A percentile compares a stretch with the other conserved stretches of the same genome.
These are phyloP conservation scores for Lentinula guzmanii DNA, from an alignment of 768 basidiomycete genomes.

Conservation along the genomic window DNA sequence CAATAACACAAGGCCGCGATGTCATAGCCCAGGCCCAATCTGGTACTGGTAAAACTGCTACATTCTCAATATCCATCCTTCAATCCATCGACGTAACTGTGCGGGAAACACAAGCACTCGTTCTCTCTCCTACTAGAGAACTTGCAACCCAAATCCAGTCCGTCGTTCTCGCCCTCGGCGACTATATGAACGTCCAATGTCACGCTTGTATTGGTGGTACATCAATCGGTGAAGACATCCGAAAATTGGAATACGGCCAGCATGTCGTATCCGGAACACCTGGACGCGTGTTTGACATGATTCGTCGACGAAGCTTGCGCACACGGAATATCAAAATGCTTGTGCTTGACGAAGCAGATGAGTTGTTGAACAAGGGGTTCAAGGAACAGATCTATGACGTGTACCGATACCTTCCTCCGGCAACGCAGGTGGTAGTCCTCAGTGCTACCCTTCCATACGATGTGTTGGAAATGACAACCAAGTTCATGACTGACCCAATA, in stretches of 20 bases:
- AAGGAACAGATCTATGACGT: conserved; percentile 99
- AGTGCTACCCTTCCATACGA: conserved; percentile 96
- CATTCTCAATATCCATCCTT: conserved; percentile 96
- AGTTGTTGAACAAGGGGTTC: conserved; percentile 96
- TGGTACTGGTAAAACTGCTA: conserved; percentile 99
- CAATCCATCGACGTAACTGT: conserved; percentile 96
- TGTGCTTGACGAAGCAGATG: conserved; percentile 92
- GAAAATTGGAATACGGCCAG: conserved; percentile 95
- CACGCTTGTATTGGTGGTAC: conserved; percentile 98
- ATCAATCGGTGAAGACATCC: conserved; percentile 94
- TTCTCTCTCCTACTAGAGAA: conserved; percentile 97
- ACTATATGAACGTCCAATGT: conserved; percentile 99
- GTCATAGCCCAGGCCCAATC: conserved; percentile 99
- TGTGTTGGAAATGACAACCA: conserved; percentile 97
- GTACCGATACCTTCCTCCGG: conserved; percentile 94
- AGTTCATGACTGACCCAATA: conserved; percentile 99
- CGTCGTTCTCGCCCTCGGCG: conserved; percentile 91
- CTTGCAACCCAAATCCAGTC: conserved; percentile 99
- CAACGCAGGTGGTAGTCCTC: conserved; percentile 94
- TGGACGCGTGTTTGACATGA: conserved; percentile 99
- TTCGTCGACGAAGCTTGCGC: conserved; percentile 85
- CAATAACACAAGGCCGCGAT: conserved; percentile 93
- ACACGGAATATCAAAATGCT: conserved; percentile 99
- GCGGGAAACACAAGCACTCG: conserved; percentile 92
- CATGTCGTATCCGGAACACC: conserved; percentile 98